These are phyloP conservation scores for Sclerotinia sclerotiorum DNA, from an alignment of 2,329 filamentous ascomycete species.

Conservation along the genomic window DNA sequence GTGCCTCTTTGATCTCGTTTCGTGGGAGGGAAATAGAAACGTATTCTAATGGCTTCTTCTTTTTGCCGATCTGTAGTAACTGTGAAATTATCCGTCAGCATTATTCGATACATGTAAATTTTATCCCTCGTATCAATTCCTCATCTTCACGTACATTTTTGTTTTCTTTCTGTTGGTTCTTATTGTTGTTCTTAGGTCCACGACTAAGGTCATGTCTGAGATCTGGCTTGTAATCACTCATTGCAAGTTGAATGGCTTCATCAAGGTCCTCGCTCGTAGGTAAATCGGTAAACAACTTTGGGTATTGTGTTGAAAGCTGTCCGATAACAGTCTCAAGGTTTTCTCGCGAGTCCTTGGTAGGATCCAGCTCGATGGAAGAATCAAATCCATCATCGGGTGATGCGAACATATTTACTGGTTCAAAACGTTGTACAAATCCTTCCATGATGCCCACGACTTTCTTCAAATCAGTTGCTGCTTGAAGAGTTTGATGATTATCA, in stretches of 20 bases:
- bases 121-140: neutral
- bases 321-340: conserved; percentile 81
- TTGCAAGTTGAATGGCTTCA: conserved; percentile 70
- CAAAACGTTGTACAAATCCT: conserved; percentile 83
- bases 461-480: conserved; percentile 68
- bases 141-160: conserved; percentile 10
- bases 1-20: conserved; percentile 52
- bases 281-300: conserved; percentile 68
- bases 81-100: conserved; percentile 19
- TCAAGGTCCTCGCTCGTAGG: conserved; percentile 76
- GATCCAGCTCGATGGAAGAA: conserved; percentile 79
- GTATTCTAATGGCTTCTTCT: conserved; percentile 61
- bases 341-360: conserved; percentile 70
- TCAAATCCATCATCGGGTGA: conserved; percentile 83
- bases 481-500: conserved; percentile 97
- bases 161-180: conserved; percentile 35
- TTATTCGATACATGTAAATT: conserved; percentile 1
- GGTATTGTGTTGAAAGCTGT: conserved; percentile 73
- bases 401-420: conserved; percentile 65
- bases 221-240: conserved; percentile 75
- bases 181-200: conserved; percentile 45
- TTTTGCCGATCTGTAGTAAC: conserved; percentile 43
- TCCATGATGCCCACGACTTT: conserved; percentile 94
- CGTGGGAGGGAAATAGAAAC: conserved; percentile 59
- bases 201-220: conserved; percentile 72